phyloP scores from a whole-genome alignment of 192 early-diverging fungal genomes.

The Coemansia aciculifera region DNA sequence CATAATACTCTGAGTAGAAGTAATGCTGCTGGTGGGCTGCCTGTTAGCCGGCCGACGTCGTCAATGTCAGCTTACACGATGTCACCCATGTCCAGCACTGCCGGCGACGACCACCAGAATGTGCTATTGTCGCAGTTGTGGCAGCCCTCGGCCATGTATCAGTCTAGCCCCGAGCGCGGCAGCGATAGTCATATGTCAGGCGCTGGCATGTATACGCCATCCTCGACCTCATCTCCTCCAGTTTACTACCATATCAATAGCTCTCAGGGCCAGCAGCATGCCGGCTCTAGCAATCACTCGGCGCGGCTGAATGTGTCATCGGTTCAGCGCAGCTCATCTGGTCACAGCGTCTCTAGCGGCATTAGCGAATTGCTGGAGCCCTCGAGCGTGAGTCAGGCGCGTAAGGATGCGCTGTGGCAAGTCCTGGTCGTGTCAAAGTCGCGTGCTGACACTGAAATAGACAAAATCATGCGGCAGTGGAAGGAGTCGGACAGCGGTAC shows the following conservation, averaged over 20 bases:
- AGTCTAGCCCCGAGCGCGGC: slow-evolving; percentile 44
- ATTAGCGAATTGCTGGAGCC: slow-evolving; percentile 56
- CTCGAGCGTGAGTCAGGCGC: slow-evolving; percentile 49
- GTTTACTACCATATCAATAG: slow-evolving; percentile 23
- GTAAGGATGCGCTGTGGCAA: slow-evolving; percentile 55
- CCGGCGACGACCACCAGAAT: slow-evolving; percentile 33
- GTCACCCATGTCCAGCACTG: slow-evolving; percentile 49
- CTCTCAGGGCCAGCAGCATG: slow-evolving; percentile 7
- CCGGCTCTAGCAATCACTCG: slow-evolving; percentile 29
- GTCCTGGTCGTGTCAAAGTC: slow-evolving; percentile 53
- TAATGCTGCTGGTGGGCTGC: slow-evolving; percentile 8
- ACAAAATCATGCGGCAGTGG: slow-evolving; percentile 53
- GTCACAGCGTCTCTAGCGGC: slow-evolving; percentile 50
- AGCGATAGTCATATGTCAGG: slow-evolving; percentile 11
- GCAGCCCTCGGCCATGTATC: slow-evolving; percentile 25
- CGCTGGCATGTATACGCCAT: slow-evolving; percentile 33
- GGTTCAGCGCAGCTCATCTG: slow-evolving; percentile 51
- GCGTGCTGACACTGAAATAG: slow-evolving; percentile 50
- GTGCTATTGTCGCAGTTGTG: slow-evolving; percentile 21
- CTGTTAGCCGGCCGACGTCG: slow-evolving; percentile 38
- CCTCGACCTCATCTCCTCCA: slow-evolving; percentile 49
- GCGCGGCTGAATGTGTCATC: slow-evolving; percentile 40
- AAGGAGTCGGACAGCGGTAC: slow-evolving; percentile 38
- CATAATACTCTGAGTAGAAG: slow-evolving; percentile 15
- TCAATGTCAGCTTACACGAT: slow-evolving; percentile 52